Evolutionary conservation across 2,329 filamentous ascomycete genomes (phyloP).

Genomic region (Simplicillium sp.): DNA sequence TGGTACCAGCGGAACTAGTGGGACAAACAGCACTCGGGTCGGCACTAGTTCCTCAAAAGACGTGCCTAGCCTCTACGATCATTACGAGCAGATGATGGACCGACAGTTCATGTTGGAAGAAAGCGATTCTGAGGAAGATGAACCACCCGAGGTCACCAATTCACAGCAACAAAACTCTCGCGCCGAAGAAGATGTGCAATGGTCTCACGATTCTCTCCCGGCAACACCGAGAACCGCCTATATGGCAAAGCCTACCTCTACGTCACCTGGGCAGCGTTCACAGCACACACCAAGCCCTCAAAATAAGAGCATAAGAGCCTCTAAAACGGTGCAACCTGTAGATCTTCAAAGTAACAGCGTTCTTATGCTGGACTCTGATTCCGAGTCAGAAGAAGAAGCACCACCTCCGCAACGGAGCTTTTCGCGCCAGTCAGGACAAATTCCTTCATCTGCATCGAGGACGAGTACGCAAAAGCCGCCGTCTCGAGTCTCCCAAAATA

Average conservation of each 20-base stretch:
- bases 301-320: conserved; percentile 44
- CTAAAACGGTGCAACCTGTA: conserved; percentile 33
- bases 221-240: background rate
- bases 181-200: conserved; percentile 4
- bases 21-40: conserved; percentile 2
- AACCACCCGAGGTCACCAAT: conserved; percentile 7
- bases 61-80: conserved; percentile 43
- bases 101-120: conserved; percentile 27
- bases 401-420: background rate
- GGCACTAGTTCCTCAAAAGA: conserved; percentile 22
- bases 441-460: background rate
- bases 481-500: background rate
- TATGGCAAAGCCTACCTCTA: background rate
- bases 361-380: conserved; percentile 48
- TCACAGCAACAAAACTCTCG: conserved; percentile 7
- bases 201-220: background rate
- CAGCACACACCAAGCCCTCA: conserved; percentile 39
- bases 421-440: background rate
- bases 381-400: conserved; percentile 34
- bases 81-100: conserved; percentile 49
- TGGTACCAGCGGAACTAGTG: conserved; percentile 12
- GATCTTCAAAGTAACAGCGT: conserved; percentile 47
- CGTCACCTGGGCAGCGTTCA: too few relatives aligned
- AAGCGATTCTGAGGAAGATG: conserved; percentile 10
- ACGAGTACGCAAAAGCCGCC: too few relatives aligned